A percentile compares a stretch with the other conserved stretches of the same genome.
Evolutionary conservation across 1,284 basidiomycete species (phyloP).

Genomic region (Apiotrichum mycotoxinovorans): DNA sequence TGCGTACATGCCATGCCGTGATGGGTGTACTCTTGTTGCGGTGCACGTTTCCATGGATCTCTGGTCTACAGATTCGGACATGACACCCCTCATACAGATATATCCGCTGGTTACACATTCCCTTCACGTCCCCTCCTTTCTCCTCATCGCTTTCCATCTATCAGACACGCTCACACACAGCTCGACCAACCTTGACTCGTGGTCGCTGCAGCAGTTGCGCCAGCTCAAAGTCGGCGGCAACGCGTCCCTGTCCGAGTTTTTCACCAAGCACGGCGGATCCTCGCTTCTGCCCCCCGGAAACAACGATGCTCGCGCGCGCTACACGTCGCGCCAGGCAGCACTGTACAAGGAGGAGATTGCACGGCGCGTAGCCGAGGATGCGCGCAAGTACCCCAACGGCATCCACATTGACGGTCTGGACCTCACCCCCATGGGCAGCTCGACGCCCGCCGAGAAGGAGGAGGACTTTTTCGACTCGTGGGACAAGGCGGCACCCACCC

Average conservation of each 20-base stretch:
- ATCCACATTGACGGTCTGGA: slow-evolving; percentile 73
- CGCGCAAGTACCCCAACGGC: slow-evolving; percentile 66
- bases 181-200: slow-evolving; percentile 94
- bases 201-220: slow-evolving; percentile 86
- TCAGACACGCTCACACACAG: slow-evolving; percentile 57
- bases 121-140: not conserved
- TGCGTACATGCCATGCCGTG: too few species aligned
- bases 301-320: slow-evolving; percentile 82
- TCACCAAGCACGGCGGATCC: slow-evolving; percentile 76
- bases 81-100: too few species aligned
- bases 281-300: slow-evolving; percentile 62
- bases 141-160: not conserved
- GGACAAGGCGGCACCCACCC: slow-evolving; percentile 63
- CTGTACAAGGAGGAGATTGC: slow-evolving; percentile 91
- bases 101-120: too few species aligned
- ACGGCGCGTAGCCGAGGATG: slow-evolving; percentile 76
- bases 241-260: slow-evolving; percentile 81
- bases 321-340: slow-evolving; percentile 75
- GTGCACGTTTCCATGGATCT: not conserved
- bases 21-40: not conserved
- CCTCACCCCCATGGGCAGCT: slow-evolving; percentile 51
- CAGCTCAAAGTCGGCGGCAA: slow-evolving; percentile 98
- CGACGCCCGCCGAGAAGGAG: slow-evolving; percentile 54
- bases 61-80: too few species aligned
- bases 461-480: slow-evolving; percentile 96